Percentiles rank a stretch among this genome's conserved stretches.
Conservation (phyloP, 1,139 yeast species). For the Suhomyces yuchorum region DNA sequence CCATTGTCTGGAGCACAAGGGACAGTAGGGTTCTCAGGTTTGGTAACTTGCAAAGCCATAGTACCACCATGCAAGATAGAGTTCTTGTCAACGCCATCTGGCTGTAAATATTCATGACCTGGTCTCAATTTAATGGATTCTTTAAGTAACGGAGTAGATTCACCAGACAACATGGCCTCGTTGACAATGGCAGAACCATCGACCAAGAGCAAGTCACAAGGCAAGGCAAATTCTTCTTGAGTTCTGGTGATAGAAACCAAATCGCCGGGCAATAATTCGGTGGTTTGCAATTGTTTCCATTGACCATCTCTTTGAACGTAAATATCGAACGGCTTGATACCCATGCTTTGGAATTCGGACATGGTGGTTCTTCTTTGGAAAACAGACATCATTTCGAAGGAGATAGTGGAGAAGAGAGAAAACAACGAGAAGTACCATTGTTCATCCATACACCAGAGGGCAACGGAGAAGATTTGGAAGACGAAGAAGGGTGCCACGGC, state of each 20-base stretch:
- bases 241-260: constrained; percentile 86
- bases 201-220: constrained; percentile 88
- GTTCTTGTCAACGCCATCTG: constrained; percentile 86
- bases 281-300: constrained; percentile 75
- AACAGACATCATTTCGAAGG: constrained; percentile 93
- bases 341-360: constrained; percentile 96
- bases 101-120: constrained; percentile 60
- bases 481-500: constrained; percentile 98
- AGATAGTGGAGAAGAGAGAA: constrained; percentile 86
- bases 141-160: constrained; percentile 92
- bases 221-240: constrained; percentile 86
- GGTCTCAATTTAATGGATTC: constrained; percentile 91
- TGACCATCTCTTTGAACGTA: constrained; percentile 67
- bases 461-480: constrained; percentile 93
- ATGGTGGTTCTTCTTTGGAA: constrained; percentile 93
- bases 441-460: constrained; percentile 95
- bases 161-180: constrained; percentile 98
- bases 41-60: constrained; percentile 86
- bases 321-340: constrained; percentile 85
- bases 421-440: constrained; percentile 95
- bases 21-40: constrained; percentile 55
- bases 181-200: constrained; percentile 92
- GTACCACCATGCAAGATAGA: constrained; percentile 96
- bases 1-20: constrained; percentile 84
- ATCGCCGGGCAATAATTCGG: constrained; percentile 88